Conservation (phyloP, 2,329 filamentous ascomycete genomes). For the Fusarium miscanthi region DNA sequence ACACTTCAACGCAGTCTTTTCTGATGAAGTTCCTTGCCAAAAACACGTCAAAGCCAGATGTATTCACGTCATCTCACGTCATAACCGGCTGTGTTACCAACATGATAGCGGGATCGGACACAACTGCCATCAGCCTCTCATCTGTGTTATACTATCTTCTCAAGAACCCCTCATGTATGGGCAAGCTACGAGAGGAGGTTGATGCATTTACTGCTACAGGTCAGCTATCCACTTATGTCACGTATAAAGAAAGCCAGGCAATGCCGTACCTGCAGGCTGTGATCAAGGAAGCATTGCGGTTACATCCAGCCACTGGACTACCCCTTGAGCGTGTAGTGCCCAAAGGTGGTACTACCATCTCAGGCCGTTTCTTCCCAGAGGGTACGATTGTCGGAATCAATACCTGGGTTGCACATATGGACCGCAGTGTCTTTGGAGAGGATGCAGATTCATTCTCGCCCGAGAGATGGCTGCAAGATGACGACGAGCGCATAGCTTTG, state of each 20-base stretch:
- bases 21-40: not conserved
- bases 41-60: not conserved
- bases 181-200: not conserved
- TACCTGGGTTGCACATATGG: not conserved
- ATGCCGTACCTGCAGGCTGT: constrained; percentile 26
- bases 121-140: not conserved
- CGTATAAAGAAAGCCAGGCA: not conserved
- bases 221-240: not conserved
- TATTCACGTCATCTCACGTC: not conserved
- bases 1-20: not conserved
- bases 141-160: not conserved
- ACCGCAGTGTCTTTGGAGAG: not conserved
- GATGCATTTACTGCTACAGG: fast-evolving
- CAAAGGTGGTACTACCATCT: not conserved
- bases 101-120: not conserved
- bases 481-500: not conserved
- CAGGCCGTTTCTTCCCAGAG: not conserved
- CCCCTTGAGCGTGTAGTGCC: constrained; percentile 13
- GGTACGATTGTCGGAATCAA: not conserved
- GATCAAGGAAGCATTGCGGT: constrained; percentile 35
- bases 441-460: not conserved
- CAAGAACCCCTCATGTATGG: not conserved
- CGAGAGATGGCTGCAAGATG: not conserved
- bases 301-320: constrained; percentile 30
- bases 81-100: not conserved